Conservation (phyloP, 2,329 filamentous ascomycete species). For the Drechslera avenae region DNA sequence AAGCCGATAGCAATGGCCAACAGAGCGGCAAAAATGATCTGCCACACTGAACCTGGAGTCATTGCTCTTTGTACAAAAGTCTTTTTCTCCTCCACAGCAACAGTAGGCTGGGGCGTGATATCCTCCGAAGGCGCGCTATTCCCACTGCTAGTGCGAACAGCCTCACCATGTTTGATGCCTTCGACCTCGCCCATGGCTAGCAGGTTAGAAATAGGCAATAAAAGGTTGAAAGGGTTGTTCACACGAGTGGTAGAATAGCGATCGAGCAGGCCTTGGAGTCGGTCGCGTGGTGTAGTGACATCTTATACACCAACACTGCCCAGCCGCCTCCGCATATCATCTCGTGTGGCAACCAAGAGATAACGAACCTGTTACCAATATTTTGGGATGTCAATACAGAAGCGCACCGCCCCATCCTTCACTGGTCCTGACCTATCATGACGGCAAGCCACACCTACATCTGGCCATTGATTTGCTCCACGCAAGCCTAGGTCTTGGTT, state of each 20-base stretch:
- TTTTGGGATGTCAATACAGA: background rate
- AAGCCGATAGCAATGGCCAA: slow-evolving; percentile 59
- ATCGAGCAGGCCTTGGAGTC: background rate
- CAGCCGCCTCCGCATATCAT: slow-evolving; percentile 11
- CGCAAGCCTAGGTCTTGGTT: background rate
- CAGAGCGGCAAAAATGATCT: slow-evolving; percentile 57
- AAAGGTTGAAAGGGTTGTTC: background rate
- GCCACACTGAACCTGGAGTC: slow-evolving; percentile 54
- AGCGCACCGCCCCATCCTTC: background rate
- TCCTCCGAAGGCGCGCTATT: slow-evolving; percentile 12
- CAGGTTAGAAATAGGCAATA: background rate
- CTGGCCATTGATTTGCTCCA: slow-evolving; percentile 3
- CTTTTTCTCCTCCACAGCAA: slow-evolving; percentile 27
- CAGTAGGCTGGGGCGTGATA: slow-evolving; percentile 17
- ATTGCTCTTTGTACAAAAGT: slow-evolving; percentile 48
- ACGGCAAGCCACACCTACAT: background rate
- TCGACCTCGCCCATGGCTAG: slow-evolving; percentile 26
- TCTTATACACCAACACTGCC: slow-evolving; percentile 25
- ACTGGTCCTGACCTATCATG: background rate
- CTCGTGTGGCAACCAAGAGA: slow-evolving; percentile 26
- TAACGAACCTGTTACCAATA: slow-evolving; percentile 19
- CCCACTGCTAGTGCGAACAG: slow-evolving; percentile 17
- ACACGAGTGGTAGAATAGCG: background rate
- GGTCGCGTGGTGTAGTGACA: slow-evolving; percentile 4
- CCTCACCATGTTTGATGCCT: slow-evolving; percentile 16